Evolutionary conservation across 2,329 filamentous ascomycete genomes (phyloP), one percentile per base, ranked within the genome.

Genomic region (Massarina eburnea): DNA sequence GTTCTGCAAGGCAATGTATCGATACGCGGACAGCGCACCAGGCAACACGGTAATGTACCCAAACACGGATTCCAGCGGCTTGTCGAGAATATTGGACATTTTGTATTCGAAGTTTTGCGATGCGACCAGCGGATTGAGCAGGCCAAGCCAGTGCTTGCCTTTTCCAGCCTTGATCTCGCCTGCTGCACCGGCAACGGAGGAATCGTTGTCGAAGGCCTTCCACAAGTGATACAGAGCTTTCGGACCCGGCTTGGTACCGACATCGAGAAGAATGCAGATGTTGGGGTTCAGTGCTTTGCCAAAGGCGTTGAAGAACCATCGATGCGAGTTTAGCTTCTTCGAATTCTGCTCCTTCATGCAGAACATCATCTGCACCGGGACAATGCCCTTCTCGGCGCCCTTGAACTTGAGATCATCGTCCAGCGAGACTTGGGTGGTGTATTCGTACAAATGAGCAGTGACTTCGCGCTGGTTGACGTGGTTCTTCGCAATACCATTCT

Each of bases 91-190:
- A 62, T 99, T 99, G 32, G 91, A 96, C 90, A 99, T 96, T 73
- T 99, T 99, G 78, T 99, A 99, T 76, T 99, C 94, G 58, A 99
- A 99, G 68, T 99, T 99, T 63, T 99, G 94, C 36, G 91, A 95
- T 0, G 94, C 94, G 14, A 99, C 92, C 5, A 99, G 78, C 0
- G 94, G 94, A 62, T 99, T 99, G 36, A 99, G 76, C 14, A 99
- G 79, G 52, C 92, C 90, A 4, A 84, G 76, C 64, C 90, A 91
- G 19, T 81, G 84, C 56, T 86, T 89, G 7, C 94, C 94, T 70
- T 96, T 95, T 73, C 95, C 95, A 0, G 94, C 94, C 68, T 92
- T 96, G 71, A 99, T 99, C 71, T 99, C 94, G 56, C 94, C 94
- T 54, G 94, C 96, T 20, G 94, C 94, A 39, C 94, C 95, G 0